Base-by-base conservation (phyloP, 345 rosid genomes). In the Microthlaspi erraticum region DNA sequence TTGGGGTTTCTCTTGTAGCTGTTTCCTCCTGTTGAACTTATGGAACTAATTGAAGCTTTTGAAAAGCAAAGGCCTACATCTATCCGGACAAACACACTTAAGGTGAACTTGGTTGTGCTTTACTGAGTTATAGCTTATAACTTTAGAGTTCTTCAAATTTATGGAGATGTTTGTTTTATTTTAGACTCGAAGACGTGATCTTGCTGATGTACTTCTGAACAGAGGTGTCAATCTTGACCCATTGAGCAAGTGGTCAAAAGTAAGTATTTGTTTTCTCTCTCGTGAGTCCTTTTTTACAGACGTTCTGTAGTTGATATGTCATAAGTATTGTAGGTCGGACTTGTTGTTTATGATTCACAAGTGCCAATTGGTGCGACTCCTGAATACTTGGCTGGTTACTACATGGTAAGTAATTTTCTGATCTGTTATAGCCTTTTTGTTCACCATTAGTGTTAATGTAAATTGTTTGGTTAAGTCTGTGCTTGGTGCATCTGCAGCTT, bases 361-460 rank as follows among this genome's bases (percentile, higher is more conserved):
- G 96, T 91, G 43, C 95, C 96, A 19, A 85, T 94, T 7, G 98
- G 99, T 78, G 96, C 98, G 16, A 94, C 99, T 64, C 96, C 99
- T 57, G 99, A 94, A 77, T 91, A 91, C 77, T 84, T 94, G 92
- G 93, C 98, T 54, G 99, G 99, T 41, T 84, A 76, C 77, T 94
- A 91, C 79, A 89, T 91, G 92, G 99, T 94, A 75, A 52, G 53
- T 73, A 33, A 37, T 53, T 29, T 20, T 71, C 19, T 44, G 58
- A 14, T 58, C 20, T 29, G 10, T 41, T 70, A 16, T 54, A 26
- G 29, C 45, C 31, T 45, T 52, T 68, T 10, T 34, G 34, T 68
- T 51, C 42, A 16, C 56, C 20, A 41, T 58, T 16, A 62, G 34
- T 68, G 16, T 34, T 52, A 17, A 6, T 56, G 41, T 58, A 70